Evolutionary conservation across 441 rosid genomes (phyloP), one percentile per base, ranked within the genome.

Genomic region (Pelargonium hybrid): DNA sequence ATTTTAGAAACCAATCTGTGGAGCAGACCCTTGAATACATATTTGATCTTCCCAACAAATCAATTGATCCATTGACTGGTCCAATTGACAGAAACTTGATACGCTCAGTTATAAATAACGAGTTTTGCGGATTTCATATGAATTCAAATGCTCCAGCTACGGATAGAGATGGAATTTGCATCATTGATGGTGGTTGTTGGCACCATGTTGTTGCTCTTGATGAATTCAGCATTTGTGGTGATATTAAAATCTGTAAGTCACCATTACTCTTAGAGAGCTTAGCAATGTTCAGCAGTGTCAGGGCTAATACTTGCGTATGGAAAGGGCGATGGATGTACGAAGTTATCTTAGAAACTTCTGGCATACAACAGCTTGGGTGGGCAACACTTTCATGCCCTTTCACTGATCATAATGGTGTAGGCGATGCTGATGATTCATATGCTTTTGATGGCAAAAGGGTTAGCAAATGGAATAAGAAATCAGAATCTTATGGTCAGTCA

Each of bases 241-340:
- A 92, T 70, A 81, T 92, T 52, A 84, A 84, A 78, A 79, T 82
- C 34, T 70, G 86, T 45, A 88, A 84, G 79, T 84, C 86, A 1
- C 93, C 97, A 37, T 82, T 90, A 75, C 89, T 89, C 26, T 74
- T 92, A 23, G 99, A 94, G 88, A 92, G 99, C 84, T 77, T 89
- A 76, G 88, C 98, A n/a, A 78, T 89, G 76, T 94, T 94, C 77
- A 89, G 98, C 73, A 90, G 98, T 18, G 84, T 78, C 50, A 90
- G 97, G 84, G 94, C 96, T 54, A 94, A 94, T 83, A 85, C 81
- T 72, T 87, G 83, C 81, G 89, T 89, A 71, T 94, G 99, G 99
- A 86, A 84, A 83, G 93, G 99, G 15, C 92, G 88, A 83, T 94
- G 99, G 98, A 92, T 94, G 99, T 94, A 92, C 78, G 99, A 94